Conservation (phyloP, 164 flowering plant genomes). For the Stephania cephalantha region DNA sequence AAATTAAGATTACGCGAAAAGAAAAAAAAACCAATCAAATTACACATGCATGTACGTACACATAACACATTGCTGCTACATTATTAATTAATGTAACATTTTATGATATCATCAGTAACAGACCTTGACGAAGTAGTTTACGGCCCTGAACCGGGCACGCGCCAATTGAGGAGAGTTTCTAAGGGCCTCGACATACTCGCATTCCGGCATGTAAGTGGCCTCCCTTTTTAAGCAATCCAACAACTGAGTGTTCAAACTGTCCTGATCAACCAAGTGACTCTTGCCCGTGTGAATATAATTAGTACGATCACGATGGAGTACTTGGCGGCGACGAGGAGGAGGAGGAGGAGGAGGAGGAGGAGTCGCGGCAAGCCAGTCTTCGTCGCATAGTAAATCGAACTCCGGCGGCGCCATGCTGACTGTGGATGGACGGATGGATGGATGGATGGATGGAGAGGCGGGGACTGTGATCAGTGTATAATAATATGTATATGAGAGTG, state of each 20-base stretch:
- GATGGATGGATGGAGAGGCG: neutral
- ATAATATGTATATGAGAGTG: too few relatives aligned
- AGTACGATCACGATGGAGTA: too few relatives aligned
- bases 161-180: conserved; percentile 14
- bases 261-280: too few relatives aligned
- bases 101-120: neutral
- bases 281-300: too few relatives aligned
- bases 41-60: too few relatives aligned
- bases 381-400: conserved; percentile 53
- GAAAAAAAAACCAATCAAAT: too few relatives aligned
- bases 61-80: neutral
- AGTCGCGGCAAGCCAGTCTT: conserved; percentile 26
- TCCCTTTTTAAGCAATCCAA: conserved; percentile 36
- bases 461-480: too few relatives aligned
- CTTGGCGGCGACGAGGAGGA: too few relatives aligned
- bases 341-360: neutral
- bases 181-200: conserved; percentile 29
- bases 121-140: conserved; percentile 56
- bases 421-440: neutral
- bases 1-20: too few relatives aligned
- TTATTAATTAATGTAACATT: neutral
- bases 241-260: neutral
- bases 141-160: conserved; percentile 31
- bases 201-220: conserved; percentile 28
- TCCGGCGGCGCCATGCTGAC: neutral